Evolutionary conservation across 2,329 filamentous ascomycete species (phyloP), one percentile per base, ranked within the genome.

Genomic region (Lachnellula subtilissima): DNA sequence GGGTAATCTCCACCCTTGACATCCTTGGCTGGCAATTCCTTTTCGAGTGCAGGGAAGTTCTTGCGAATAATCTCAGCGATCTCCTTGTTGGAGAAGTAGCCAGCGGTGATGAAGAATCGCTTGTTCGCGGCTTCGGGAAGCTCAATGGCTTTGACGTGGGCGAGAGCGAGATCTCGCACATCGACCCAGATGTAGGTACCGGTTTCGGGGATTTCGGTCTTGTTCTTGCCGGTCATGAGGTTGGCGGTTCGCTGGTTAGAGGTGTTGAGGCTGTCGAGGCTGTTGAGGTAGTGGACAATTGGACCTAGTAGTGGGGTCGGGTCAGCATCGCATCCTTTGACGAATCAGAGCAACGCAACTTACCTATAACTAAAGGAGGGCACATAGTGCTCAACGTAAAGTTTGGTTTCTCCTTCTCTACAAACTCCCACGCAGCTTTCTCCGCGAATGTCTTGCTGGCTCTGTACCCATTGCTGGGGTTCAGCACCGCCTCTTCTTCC

Each of bases 231-330:
- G 6, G 76, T 78, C n/a, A 86, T 77, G 51, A 88, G 72, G 58
- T 86, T 78, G 8, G 81, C 75, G 53, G 90, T 78, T 19, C 85
- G 80, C 62, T 84, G 78, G 69, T 91, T 91, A 14, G 86, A 89
- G 1, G 86, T 88, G 73, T 91, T 92, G 59, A 91, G 74, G 1
- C 74, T 74, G n/a, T 83, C 79, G 0, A 88, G 75, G 22, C 75
- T 78, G 58, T 84, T 79, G 2, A 91, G 76, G 61, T 84, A 83
- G 62, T 86, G 79, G 50, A 84, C 79, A 7, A 87, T 72, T 0
- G 86, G 85, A 0, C 86, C 85, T 42, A 87, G 19, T 42, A 87
- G 19, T 25, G 28, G 28, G 28, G 28, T 32, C 28, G 9, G 4
- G 17, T 42, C 19, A 49, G 15, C 14, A 54, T 49, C 22, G 7